Percentiles rank a stretch among this genome's conserved stretches.
Conservation (phyloP, 1,284 basidiomycete genomes). For the Tilletia horrida region DNA sequence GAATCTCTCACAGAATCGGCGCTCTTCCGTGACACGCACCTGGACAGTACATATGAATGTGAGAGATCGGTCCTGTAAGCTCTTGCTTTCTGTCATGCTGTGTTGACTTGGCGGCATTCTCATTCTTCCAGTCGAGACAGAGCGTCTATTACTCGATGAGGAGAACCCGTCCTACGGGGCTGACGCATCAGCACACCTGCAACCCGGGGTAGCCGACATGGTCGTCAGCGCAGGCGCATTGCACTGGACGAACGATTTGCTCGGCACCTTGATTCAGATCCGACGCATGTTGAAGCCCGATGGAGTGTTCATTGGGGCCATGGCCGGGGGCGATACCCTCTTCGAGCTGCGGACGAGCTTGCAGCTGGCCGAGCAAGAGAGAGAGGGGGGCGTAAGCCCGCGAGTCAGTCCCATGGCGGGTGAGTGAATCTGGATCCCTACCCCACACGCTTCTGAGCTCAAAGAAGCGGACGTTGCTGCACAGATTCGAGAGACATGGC, state of each 20-base stretch:
- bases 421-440: conserved; percentile 55
- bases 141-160: conserved; percentile 48
- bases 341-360: conserved; percentile 91
- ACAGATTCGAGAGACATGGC: conserved; percentile 70
- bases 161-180: conserved; percentile 25
- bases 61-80: not conserved
- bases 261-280: conserved; percentile 86
- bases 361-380: conserved; percentile 89
- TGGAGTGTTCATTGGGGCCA: conserved; percentile 88
- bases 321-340: conserved; percentile 92
- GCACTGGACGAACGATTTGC: conserved; percentile 98
- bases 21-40: conserved; percentile 37
- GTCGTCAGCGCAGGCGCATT: conserved; percentile 85
- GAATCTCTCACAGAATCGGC: conserved; percentile 22
- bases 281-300: conserved; percentile 81
- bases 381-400: conserved; percentile 91
- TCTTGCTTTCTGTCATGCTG: too few relatives aligned
- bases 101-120: too few relatives aligned
- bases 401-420: conserved; percentile 96
- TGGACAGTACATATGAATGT: conserved; percentile 37
- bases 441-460: not conserved
- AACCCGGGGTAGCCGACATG: conserved; percentile 77
- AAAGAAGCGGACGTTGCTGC: not conserved
- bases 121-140: conserved; percentile 34
- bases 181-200: conserved; percentile 57